Percentiles rank a stretch among this genome's conserved stretches.
These are phyloP conservation scores for Pichia kudriavzevii DNA, from an alignment of 1,139 yeast species.

Conservation along the genomic window DNA sequence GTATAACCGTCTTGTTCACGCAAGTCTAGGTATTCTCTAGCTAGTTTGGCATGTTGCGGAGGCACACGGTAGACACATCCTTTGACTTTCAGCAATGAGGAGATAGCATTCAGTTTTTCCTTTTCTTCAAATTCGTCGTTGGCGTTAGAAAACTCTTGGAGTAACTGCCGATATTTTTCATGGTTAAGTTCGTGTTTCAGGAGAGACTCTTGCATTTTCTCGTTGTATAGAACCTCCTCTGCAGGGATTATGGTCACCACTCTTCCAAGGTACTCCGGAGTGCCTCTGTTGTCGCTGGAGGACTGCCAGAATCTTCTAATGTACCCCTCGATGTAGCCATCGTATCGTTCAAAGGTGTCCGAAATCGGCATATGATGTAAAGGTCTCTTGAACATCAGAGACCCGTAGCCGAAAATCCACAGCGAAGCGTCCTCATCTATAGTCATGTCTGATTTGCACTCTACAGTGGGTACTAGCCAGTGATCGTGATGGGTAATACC, in stretches of 20 bases:
- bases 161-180: no score
- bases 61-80: constrained; percentile 85
- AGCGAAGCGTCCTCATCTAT: constrained; percentile 27
- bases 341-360: constrained; percentile 44
- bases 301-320: constrained; percentile 88
- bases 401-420: constrained; percentile 91
- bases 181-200: constrained; percentile 33
- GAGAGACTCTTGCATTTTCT: constrained; percentile 41
- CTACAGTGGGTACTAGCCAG: no score
- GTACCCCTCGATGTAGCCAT: constrained; percentile 71
- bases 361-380: constrained; percentile 40
- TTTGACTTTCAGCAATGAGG: constrained; percentile 54
- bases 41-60: constrained; percentile 52
- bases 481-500: no score
- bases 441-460: no score
- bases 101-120: no score
- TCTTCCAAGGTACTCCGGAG: constrained; percentile 76
- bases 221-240: constrained; percentile 40
- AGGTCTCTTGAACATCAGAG: constrained; percentile 86
- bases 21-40: constrained; percentile 61
- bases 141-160: no score
- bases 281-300: constrained; percentile 85
- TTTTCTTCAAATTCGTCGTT: no score
- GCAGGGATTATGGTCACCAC: constrained; percentile 73
- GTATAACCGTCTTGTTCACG: constrained; percentile 89